A percentile compares a stretch with the other conserved stretches of the same genome.
These are phyloP conservation scores for Lodderomyces elongisporus DNA, from an alignment of 1,139 yeast genomes.

Conservation along the genomic window DNA sequence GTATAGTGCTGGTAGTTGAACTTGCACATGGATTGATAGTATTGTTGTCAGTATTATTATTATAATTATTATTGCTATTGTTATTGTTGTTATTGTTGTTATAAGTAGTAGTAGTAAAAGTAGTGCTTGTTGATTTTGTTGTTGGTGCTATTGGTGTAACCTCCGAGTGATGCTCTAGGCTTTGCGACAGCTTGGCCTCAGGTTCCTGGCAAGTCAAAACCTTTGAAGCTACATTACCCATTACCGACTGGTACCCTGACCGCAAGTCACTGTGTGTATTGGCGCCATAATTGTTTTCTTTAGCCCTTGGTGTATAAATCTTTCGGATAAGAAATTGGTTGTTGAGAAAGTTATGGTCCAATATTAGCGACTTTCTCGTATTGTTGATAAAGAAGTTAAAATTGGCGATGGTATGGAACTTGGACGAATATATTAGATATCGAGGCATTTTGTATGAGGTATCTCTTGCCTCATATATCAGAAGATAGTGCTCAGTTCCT, in stretches of 20 bases:
- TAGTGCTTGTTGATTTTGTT: not conserved
- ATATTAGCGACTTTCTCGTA: slow-evolving; percentile 25
- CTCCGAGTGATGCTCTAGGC: slow-evolving; percentile 2
- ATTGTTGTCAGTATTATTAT: too few relatives aligned
- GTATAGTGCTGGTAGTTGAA: slow-evolving; percentile 33
- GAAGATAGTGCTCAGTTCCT: too few relatives aligned
- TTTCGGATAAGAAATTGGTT: slow-evolving; percentile 24
- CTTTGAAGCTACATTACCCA: slow-evolving; percentile 24
- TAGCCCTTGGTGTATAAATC: not conserved
- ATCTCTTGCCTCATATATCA: too few relatives aligned
- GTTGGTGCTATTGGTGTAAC: too few relatives aligned
- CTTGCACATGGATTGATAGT: too few relatives aligned
- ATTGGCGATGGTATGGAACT: slow-evolving; percentile 25
- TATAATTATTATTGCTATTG: too few relatives aligned
- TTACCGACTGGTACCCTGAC: slow-evolving; percentile 1
- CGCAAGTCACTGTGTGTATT: not conserved
- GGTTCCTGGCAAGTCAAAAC: slow-evolving; percentile 39
- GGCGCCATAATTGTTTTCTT: not conserved
- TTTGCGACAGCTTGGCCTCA: slow-evolving; percentile 24
- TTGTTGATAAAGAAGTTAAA: slow-evolving; percentile 40
- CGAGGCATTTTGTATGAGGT: not conserved
- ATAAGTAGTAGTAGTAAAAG: not conserved
- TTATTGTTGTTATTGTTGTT: too few relatives aligned
- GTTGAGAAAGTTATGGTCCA: slow-evolving; percentile 33
- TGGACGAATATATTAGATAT: slow-evolving; percentile 14